A percentile compares a stretch with the other conserved stretches of the same genome.
phyloP scores from a whole-genome alignment of 2,329 filamentous ascomycete species.

The Pleomassaria siparia region DNA sequence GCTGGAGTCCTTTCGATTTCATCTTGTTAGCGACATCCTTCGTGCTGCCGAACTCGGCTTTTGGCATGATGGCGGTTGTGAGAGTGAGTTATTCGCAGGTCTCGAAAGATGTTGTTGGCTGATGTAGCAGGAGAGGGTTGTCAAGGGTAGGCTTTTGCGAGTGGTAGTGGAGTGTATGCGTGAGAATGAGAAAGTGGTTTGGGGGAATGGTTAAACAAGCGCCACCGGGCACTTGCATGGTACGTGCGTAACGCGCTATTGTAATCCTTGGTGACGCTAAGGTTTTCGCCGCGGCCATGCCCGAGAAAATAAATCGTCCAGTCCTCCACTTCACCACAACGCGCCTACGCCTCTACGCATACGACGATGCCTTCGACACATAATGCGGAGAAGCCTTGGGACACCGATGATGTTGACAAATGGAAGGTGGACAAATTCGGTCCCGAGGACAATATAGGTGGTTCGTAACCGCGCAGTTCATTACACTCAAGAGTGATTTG shows the following conservation, averaged over 20 bases:
- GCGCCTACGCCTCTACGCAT: background rate
- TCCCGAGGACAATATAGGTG: conserved; percentile 78
- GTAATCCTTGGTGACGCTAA: too few relatives aligned
- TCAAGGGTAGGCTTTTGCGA: background rate
- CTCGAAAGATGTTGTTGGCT: background rate
- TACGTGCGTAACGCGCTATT: too few relatives aligned
- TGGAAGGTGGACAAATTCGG: conserved; percentile 66
- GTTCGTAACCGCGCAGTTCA: too few relatives aligned
- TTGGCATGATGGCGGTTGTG: conserved; percentile 64
- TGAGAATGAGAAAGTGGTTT: background rate
- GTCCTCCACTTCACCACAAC: background rate
- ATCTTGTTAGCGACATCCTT: conserved; percentile 89
- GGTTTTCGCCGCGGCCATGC: too few relatives aligned
- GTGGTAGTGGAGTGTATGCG: background rate
- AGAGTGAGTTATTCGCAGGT: background rate
- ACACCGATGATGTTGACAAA: conserved; percentile 94
- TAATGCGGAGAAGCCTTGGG: conserved; percentile 85
- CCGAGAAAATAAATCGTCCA: background rate
- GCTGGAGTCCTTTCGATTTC: conserved; percentile 63
- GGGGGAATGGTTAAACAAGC: background rate
- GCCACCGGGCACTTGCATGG: background rate
- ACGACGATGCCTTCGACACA: conserved; percentile 77
- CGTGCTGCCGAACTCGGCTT: conserved; percentile 88
- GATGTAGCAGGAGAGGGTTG: background rate
- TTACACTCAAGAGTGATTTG: conserved; percentile 94